Evolutionary conservation across 768 basidiomycete genomes (phyloP).

Genomic region (Peribolospora baueri): DNA sequence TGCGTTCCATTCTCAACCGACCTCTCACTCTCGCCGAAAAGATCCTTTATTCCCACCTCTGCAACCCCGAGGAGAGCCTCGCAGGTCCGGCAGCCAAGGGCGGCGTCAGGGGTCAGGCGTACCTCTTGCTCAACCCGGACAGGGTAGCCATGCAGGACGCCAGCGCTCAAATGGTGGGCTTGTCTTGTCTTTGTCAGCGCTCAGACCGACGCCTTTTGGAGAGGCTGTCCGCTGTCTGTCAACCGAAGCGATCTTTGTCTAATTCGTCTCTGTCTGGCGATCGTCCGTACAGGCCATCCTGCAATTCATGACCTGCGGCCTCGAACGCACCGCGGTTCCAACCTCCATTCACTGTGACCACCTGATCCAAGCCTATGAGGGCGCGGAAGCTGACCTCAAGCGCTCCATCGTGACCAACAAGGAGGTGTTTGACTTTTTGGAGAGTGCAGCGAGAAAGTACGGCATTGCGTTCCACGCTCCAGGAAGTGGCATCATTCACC

Average conservation of each 20-base stretch:
- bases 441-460: slow-evolving; percentile 26
- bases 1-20: slow-evolving; percentile 41
- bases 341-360: slow-evolving; percentile 83
- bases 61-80: slow-evolving; percentile 46
- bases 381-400: slow-evolving; percentile 66
- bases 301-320: slow-evolving; percentile 94
- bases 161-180: slow-evolving; percentile 22
- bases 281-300: slow-evolving; percentile 26
- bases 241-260: too few species aligned
- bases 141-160: slow-evolving; percentile 85
- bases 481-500: slow-evolving; percentile 67
- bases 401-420: slow-evolving; percentile 65
- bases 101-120: slow-evolving; percentile 57
- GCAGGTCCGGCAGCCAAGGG: slow-evolving; percentile 22
- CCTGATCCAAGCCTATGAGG: slow-evolving; percentile 76
- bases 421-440: slow-evolving; percentile 92
- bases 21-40: slow-evolving; percentile 93
- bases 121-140: slow-evolving; percentile 73
- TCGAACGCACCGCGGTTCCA: slow-evolving; percentile 51
- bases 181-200: too few species aligned
- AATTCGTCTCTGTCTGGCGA: too few species aligned
- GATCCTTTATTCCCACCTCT: slow-evolving; percentile 79
- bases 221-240: too few species aligned
- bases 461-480: slow-evolving; percentile 96
- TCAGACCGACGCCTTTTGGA: too few species aligned